Conservation (phyloP, 2,329 filamentous ascomycete genomes). For the Epichloe elymi region DNA sequence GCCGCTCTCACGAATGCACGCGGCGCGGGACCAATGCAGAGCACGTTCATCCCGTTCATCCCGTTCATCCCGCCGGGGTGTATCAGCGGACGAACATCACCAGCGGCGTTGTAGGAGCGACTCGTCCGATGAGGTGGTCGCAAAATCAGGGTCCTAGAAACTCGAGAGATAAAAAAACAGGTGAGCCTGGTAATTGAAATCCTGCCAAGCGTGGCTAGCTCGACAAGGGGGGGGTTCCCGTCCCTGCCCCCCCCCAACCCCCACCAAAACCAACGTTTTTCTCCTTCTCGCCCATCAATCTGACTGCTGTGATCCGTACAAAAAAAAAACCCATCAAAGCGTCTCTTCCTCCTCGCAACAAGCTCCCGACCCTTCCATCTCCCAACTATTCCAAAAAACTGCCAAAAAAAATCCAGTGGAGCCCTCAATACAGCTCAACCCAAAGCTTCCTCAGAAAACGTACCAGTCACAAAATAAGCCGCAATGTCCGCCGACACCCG, state of each 20-base stretch:
- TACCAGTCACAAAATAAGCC: background rate
- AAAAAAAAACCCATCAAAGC: no score
- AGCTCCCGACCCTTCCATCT: no score
- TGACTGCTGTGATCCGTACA: no score
- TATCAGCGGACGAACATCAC: background rate
- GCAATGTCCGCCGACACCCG: conserved; percentile 48
- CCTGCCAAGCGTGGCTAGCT: background rate
- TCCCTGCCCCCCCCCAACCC: no score
- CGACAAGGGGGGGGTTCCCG: background rate
- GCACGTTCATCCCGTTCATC: conserved; percentile 9
- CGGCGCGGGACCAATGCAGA: conserved; percentile 13
- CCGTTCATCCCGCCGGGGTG: conserved; percentile 3
- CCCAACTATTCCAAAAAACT: background rate
- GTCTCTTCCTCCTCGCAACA: no score
- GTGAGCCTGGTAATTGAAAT: background rate
- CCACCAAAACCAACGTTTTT: no score
- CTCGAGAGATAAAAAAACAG: background rate
- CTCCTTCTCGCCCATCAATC: no score
- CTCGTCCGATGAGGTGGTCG: background rate
- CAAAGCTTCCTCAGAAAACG: no score
- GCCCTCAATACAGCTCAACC: no score
- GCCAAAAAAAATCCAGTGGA: no score
- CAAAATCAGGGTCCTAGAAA: background rate
- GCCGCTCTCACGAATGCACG: conserved; percentile 17
- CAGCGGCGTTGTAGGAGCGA: background rate